These are phyloP conservation scores for Rhizopogon vulgaris DNA, from an alignment of 768 basidiomycete genomes.

Conservation along the genomic window DNA sequence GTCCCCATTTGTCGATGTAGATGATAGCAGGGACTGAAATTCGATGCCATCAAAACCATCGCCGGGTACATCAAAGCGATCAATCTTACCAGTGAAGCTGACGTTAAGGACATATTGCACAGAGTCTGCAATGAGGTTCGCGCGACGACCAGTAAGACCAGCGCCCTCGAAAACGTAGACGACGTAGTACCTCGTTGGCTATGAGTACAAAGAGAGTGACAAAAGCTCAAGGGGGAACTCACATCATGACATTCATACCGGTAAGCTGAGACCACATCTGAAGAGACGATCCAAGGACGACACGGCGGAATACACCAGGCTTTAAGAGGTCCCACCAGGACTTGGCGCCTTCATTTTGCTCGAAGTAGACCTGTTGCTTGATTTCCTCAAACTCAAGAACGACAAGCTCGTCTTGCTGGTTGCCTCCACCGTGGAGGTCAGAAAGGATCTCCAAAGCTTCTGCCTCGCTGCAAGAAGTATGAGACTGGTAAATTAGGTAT, in stretches of 20 bases:
- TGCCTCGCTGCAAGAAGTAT: constrained; percentile 20
- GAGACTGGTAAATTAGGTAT: constrained; percentile 1
- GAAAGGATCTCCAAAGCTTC: constrained; percentile 71
- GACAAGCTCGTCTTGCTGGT: constrained; percentile 54
- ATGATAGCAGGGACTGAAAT: constrained; percentile 36
- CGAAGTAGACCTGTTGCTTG: constrained; percentile 46
- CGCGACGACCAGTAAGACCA: constrained; percentile 68
- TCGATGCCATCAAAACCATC: not conserved
- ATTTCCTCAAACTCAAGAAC: constrained; percentile 69
- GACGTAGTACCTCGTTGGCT: constrained; percentile 19
- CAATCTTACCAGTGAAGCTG: constrained; percentile 23
- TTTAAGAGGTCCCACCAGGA: constrained; percentile 63
- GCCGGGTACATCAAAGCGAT: not conserved
- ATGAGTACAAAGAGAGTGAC: not conserved
- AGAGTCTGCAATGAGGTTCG: constrained; percentile 69
- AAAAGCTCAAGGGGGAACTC: constrained; percentile 6
- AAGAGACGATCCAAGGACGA: constrained; percentile 59
- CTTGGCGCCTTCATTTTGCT: constrained; percentile 66
- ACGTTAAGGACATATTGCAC: constrained; percentile 49
- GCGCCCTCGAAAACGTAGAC: constrained; percentile 74
- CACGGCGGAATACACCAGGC: constrained; percentile 62
- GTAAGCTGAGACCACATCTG: constrained; percentile 79
- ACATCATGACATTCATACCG: constrained; percentile 84
- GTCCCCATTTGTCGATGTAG: constrained; percentile 77
- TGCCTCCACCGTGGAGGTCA: constrained; percentile 62